These are phyloP conservation scores for Vigna trinervia DNA, from an alignment of 306 rosid species.

Conservation along the genomic window DNA sequence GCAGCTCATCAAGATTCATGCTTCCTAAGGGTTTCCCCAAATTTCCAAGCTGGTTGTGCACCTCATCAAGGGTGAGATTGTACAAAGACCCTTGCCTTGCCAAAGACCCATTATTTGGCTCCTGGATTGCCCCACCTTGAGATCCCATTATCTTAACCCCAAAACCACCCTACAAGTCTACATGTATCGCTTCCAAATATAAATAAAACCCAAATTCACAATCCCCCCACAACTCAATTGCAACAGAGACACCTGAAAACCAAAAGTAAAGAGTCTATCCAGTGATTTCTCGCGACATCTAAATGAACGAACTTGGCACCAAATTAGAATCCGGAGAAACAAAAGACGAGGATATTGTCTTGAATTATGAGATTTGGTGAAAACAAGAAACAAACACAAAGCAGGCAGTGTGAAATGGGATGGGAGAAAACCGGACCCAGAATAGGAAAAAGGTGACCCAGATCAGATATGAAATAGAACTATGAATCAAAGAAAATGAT, in stretches of 20 bases:
- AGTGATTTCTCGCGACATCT: slow-evolving; percentile 1
- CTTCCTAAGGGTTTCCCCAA: slow-evolving; percentile 91
- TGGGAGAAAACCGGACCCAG: slow-evolving; percentile 20
- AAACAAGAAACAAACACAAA: slow-evolving; percentile 41
- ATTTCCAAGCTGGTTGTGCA: slow-evolving; percentile 94
- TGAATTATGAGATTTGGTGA: slow-evolving; percentile 29
- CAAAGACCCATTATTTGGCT: slow-evolving; percentile 64
- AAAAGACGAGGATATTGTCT: slow-evolving; percentile 25
- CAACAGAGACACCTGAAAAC: slow-evolving; percentile 31
- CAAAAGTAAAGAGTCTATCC: slow-evolving; percentile 23
- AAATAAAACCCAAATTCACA: background rate
- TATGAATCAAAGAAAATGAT: slow-evolving; percentile 36
- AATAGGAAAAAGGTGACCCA: slow-evolving; percentile 35
- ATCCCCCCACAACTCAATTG: slow-evolving; percentile 37
- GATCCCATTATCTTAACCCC: slow-evolving; percentile 76
- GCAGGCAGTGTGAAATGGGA: slow-evolving; percentile 40
- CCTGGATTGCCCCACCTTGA: slow-evolving; percentile 73
- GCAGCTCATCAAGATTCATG: slow-evolving; percentile 97
- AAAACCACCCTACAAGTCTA: slow-evolving; percentile 45
- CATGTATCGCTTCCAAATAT: slow-evolving; percentile 36
- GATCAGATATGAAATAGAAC: slow-evolving; percentile 45
- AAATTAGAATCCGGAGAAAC: slow-evolving; percentile 32
- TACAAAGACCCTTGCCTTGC: slow-evolving; percentile 72
- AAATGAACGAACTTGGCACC: slow-evolving; percentile 34
- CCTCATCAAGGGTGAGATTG: slow-evolving; percentile 93